Base-by-base conservation (phyloP, 768 basidiomycete genomes). In the Pleurotus ostreatus region DNA sequence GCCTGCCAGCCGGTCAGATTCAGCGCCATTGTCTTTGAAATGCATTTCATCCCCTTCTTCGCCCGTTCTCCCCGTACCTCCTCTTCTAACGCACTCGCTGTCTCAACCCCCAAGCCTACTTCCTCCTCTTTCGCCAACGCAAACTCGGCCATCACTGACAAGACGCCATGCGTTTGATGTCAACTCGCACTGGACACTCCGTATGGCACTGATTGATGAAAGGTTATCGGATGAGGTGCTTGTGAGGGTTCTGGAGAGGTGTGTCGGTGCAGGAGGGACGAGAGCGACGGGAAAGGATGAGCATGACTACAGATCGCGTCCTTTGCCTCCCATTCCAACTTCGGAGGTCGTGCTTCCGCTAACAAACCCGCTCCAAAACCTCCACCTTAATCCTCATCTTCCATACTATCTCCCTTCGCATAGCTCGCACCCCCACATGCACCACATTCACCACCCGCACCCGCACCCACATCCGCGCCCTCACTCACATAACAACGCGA, bases 141-240 rank as follows among this genome's bases (percentile, higher is more conserved):
- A 34, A 11, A 34, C 9, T 9, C 30, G 37, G 38, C 51, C 46
- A 20, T 3, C 46, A 25, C 40, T 48, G 20, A 48, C 46, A 45
- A 30, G 44, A 5, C 37, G 25, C 25, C 38, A 23, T 49, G 34
- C 39, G 6, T 18, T 22, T 15, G 16, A n/a, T 22, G 9, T 30
- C 9, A 49, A 39, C 44, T 38, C 59, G 61, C 25, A 61, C 5
- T 65, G 62, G 65, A 69, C 66, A 2, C 60, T 74, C 46, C 67
- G 67, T 3, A 72, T 70, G 55, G 75, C 71, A 11, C 62, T 76
- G 26, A 71, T 67, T 16, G 74, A 75, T n/a, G 73, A 76, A 20
- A 69, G 61, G 25, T 63, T 76, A 45, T 66, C 73, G 8, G 74
- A 76, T 55, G 73, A 72, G 58, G 59, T 63, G 11, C 60, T 76